phyloP scores from a whole-genome alignment of 1,284 basidiomycete species.

The Laetiporus sulphureus region DNA sequence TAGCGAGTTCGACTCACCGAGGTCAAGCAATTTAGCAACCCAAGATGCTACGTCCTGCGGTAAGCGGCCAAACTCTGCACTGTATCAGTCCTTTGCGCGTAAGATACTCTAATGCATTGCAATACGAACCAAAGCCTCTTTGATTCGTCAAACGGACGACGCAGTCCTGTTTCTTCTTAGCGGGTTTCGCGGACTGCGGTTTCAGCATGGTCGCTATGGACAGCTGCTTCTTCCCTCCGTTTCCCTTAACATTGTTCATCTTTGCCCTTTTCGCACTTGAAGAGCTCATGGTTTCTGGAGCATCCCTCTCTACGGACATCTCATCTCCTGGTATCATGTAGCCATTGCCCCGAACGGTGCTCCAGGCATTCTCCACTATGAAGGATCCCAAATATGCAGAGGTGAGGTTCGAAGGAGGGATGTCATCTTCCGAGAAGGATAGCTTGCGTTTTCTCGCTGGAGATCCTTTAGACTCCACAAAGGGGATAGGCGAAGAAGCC shows the following conservation, averaged over 20 bases:
- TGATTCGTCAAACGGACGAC: conserved; percentile 65
- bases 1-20: conserved; percentile 42
- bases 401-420: conserved; percentile 7
- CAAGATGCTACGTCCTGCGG: conserved; percentile 63
- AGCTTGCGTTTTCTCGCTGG: conserved; percentile 44
- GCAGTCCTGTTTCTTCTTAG: conserved; percentile 52
- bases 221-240: conserved; percentile 52
- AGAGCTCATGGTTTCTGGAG: conserved; percentile 27
- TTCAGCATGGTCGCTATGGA: conserved; percentile 63
- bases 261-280: conserved; percentile 15
- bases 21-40: conserved; percentile 68
- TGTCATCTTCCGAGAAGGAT: conserved; percentile 17
- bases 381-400: conserved; percentile 58
- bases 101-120: conserved; percentile 3
- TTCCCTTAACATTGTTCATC: conserved; percentile 22
- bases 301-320: conserved; percentile 51
- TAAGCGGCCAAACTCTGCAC: conserved; percentile 64
- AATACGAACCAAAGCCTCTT: conserved; percentile 52
- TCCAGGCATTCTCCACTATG: conserved; percentile 74
- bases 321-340: conserved; percentile 63
- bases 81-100: background rate
- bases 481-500: conserved; percentile 23
- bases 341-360: conserved; percentile 66
- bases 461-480: conserved; percentile 11
- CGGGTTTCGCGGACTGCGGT: conserved; percentile 38